phyloP scores from a whole-genome alignment of 805 yeast genomes.

The Blastobotrys attinorum region DNA sequence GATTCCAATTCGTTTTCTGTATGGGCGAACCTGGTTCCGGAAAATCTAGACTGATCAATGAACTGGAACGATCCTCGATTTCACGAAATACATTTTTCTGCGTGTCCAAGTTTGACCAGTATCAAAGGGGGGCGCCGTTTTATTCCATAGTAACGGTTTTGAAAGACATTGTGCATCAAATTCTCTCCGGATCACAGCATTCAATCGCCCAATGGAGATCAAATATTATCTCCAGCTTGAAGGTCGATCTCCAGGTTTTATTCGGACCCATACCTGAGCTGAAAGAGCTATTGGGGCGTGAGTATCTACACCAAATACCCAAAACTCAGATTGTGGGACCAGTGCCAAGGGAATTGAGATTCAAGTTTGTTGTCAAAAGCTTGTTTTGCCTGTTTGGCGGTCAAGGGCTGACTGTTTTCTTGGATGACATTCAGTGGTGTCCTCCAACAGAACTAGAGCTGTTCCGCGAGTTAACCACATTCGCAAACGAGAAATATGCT shows the following conservation, averaged over 20 bases:
- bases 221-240: constrained; percentile 31
- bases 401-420: constrained; percentile 37
- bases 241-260: constrained; percentile 36
- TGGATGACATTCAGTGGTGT: constrained; percentile 43
- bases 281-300: constrained; percentile 35
- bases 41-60: constrained; percentile 36
- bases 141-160: constrained; percentile 33
- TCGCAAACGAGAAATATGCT: constrained; percentile 22
- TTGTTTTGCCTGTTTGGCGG: constrained; percentile 36
- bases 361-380: constrained; percentile 36
- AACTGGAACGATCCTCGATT: constrained; percentile 31
- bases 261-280: constrained; percentile 40
- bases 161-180: constrained; percentile 34
- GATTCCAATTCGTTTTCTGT: constrained; percentile 27
- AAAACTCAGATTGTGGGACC: constrained; percentile 22
- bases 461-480: constrained; percentile 23
- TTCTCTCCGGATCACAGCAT: constrained; percentile 32
- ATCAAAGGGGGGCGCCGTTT: constrained; percentile 30
- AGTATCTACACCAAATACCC: constrained; percentile 27
- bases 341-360: constrained; percentile 33
- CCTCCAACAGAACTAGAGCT: constrained; percentile 25
- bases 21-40: constrained; percentile 41
- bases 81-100: constrained; percentile 27
- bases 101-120: constrained; percentile 25
- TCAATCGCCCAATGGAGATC: constrained; percentile 36